phyloP scores from a whole-genome alignment of 768 basidiomycete genomes.

The Krasilnikovozyma curviuscula region DNA sequence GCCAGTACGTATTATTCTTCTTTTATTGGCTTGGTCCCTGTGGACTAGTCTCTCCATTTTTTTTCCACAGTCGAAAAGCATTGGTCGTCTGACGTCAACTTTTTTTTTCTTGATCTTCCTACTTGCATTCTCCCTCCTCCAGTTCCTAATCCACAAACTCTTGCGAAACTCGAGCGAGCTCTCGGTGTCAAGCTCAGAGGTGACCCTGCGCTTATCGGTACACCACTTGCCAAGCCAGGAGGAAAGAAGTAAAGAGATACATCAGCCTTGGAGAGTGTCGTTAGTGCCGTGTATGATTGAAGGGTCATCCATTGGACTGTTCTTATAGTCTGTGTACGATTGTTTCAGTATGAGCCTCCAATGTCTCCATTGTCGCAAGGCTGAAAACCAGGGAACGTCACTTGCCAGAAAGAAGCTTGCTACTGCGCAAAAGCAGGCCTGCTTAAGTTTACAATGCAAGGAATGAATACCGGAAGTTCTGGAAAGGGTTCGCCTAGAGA shows the following conservation, averaged over 20 bases:
- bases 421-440: no score
- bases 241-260: conserved; percentile 20
- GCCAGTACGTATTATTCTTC: conserved; percentile 6
- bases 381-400: no score
- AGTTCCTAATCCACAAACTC: conserved; percentile 69
- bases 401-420: no score
- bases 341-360: no score
- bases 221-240: conserved; percentile 21
- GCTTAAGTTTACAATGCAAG: no score
- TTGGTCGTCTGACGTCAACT: background rate
- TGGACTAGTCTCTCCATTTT: background rate
- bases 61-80: background rate
- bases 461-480: no score
- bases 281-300: no score
- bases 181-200: conserved; percentile 81
- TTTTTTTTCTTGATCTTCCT: background rate
- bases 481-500: no score
- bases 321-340: no score
- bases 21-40: background rate
- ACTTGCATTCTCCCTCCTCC: conserved; percentile 37
- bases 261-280: no score
- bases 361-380: no score
- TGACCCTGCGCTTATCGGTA: conserved; percentile 27
- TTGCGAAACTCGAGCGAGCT: conserved; percentile 68
- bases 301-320: no score